Evolutionary conservation across 495 filamentous ascomycete genomes (phyloP), one percentile per base, ranked within the genome.

Genomic region (Aspergillus steynii): DNA sequence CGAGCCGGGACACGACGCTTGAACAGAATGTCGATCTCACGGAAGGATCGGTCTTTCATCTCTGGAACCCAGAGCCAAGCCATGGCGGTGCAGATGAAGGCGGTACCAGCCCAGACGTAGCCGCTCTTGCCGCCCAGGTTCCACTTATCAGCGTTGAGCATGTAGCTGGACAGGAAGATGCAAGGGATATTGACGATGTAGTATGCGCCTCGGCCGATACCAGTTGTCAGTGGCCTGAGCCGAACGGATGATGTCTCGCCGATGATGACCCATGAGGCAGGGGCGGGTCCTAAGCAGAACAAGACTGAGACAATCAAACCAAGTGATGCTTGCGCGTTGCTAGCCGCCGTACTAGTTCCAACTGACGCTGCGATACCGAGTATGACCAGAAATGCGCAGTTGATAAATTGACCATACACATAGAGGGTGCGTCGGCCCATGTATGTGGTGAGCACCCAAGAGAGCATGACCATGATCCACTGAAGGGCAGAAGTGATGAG

Each of bases 41-140:
- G 77, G 74, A 72, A 83, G 14, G 79, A 79, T n/a, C 80, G 57
- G 63, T 72, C 46, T 73, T 80, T 83, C 73, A 81, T 75, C 75
- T 83, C 80, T 32, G 80, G 80, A 7, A 83, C 77, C 70, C 83
- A 91, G 29, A 86, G 58, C 60, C 86, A 83, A 65, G 86, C 83
- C 64, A 83, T 73, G 62, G 65, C 66, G 67, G 85, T 85, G 71
- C 86, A 90, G 53, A 86, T 67, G 72, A 89, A 88, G 67, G 87
- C 89, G 46, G 85, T 84, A 0, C 84, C 87, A 5, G 80, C 87
- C 88, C 87, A 93, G 80, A 92, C 89, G 71, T 92, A 91, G 25
- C 87, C 88, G 25, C 88, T 78, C 61, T 84, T 89, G 62, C 87
- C 89, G 52, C 80, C 77, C 88, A 88, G 91, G 71, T 89, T 68